Percentiles rank a stretch among this genome's conserved stretches.
These are phyloP conservation scores for Paecilomyces sp. DNA, from an alignment of 2,329 filamentous ascomycete genomes.

Conservation along the genomic window DNA sequence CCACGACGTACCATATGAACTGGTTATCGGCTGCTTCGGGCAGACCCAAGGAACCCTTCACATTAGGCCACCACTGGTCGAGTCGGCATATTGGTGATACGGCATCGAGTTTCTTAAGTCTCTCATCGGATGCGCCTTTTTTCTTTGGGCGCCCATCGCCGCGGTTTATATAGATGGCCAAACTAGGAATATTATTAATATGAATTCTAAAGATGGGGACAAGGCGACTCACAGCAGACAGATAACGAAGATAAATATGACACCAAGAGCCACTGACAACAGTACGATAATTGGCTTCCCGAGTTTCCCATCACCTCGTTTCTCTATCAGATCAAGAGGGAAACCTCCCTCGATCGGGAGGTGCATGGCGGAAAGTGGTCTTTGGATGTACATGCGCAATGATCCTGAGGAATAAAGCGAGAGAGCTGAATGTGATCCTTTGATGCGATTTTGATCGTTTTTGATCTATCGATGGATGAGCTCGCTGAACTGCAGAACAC, in stretches of 20 bases:
- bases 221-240: constrained; percentile 5
- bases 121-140: constrained; percentile 19
- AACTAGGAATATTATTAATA: constrained; percentile 9
- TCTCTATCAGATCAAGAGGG: neutral
- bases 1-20: constrained; percentile 25
- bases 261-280: constrained; percentile 6
- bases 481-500: neutral
- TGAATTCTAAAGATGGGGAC: neutral
- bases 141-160: constrained; percentile 16
- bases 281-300: constrained; percentile 5
- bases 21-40: constrained; percentile 26
- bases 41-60: constrained; percentile 23
- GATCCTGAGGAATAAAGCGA: neutral
- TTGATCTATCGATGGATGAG: neutral
- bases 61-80: constrained; percentile 29
- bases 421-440: neutral
- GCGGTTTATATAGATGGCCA: constrained; percentile 27
- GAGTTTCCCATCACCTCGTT: constrained; percentile 1
- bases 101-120: constrained; percentile 27
- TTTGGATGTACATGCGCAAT: neutral
- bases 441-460: neutral
- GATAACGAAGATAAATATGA: constrained; percentile 4
- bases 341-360: neutral
- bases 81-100: constrained; percentile 28
- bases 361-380: neutral